Conservation (phyloP, 2,329 filamentous ascomycete species). For the Claviceps sp. region DNA sequence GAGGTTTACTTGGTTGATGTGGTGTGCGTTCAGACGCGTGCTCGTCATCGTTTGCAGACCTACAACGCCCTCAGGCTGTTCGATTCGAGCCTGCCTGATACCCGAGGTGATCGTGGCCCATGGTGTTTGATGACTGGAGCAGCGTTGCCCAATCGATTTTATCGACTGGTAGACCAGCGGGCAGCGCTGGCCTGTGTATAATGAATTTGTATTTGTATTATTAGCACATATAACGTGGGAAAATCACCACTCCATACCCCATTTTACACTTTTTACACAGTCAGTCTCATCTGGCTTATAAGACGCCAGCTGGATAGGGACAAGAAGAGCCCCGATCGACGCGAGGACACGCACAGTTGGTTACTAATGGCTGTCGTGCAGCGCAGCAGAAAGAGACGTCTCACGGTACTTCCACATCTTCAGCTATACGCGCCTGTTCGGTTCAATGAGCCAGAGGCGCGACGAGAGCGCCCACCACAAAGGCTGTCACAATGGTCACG, state of each 20-base stretch:
- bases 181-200: neutral
- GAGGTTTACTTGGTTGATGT: no score
- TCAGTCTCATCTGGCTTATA: neutral
- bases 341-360: no score
- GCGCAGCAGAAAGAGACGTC: no score
- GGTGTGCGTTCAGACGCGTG: neutral
- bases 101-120: neutral
- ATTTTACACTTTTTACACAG: no score
- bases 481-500: conserved; percentile 44
- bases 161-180: neutral
- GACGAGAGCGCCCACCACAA: conserved; percentile 32
- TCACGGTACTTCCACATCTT: no score
- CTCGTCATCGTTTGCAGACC: neutral
- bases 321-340: neutral
- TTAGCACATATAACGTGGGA: neutral
- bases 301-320: neutral
- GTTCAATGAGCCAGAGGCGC: conserved; percentile 15
- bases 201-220: neutral
- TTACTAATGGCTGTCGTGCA: no score
- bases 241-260: no score
- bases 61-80: neutral
- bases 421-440: neutral
- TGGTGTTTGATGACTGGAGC: neutral
- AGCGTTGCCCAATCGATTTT: neutral
- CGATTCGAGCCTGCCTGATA: neutral